phyloP scores from a whole-genome alignment of 2,329 filamentous ascomycete species.

The Sporothrix pallida region DNA sequence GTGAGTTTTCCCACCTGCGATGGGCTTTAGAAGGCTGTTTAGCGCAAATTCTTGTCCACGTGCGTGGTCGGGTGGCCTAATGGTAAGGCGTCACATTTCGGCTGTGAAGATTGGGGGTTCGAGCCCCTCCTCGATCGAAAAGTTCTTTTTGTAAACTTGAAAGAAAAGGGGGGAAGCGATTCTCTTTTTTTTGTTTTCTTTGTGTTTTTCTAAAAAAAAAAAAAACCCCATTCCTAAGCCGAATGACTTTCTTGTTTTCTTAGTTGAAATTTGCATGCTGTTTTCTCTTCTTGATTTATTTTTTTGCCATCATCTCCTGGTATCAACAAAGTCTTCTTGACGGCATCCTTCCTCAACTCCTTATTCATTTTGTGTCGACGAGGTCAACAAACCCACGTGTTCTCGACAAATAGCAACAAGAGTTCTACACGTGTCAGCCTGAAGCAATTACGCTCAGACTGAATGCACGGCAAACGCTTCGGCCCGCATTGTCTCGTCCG shows the following conservation, averaged over 20 bases:
- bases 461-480: neutral
- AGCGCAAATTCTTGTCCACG: constrained; percentile 19
- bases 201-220: neutral
- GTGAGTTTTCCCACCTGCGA: neutral
- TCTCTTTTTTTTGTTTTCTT: constrained; percentile 10
- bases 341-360: too few relatives aligned
- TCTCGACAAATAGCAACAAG: neutral
- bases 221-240: too few relatives aligned
- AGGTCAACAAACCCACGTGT: too few relatives aligned
- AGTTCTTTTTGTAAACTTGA: constrained; percentile 24
- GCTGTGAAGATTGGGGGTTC: constrained; percentile 41
- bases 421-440: neutral
- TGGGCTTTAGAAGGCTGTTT: constrained; percentile 12
- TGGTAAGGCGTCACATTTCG: constrained; percentile 42
- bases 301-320: neutral
- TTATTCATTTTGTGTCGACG: too few relatives aligned
- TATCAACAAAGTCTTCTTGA: neutral
- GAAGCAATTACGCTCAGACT: neutral
- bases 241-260: too few relatives aligned
- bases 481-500: neutral
- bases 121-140: constrained; percentile 40
- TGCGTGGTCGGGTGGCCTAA: constrained; percentile 41
- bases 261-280: too few relatives aligned
- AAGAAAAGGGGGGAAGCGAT: neutral
- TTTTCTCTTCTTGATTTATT: neutral